phyloP scores from a whole-genome alignment of 805 yeast genomes.

The Hermanozyma aechmeae region DNA sequence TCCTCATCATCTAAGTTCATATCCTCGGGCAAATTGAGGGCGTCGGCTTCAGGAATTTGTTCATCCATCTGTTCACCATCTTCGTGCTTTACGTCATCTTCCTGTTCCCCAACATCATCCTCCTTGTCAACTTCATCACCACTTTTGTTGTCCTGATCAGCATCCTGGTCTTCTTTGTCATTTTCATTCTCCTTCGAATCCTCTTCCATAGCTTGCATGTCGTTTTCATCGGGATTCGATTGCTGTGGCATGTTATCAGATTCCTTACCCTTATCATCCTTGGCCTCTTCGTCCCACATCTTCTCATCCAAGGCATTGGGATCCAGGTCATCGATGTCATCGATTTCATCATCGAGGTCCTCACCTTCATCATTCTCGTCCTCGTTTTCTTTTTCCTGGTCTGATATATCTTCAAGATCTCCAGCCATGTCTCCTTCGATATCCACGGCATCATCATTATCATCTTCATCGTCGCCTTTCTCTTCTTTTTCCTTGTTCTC shows the following conservation, averaged over 20 bases:
- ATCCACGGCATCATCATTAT: slow-evolving; percentile 82
- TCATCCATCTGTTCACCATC: slow-evolving; percentile 63
- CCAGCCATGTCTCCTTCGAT: slow-evolving; percentile 98
- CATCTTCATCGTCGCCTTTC: slow-evolving; percentile 50
- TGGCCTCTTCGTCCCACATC: slow-evolving; percentile 94
- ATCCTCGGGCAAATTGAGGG: slow-evolving; percentile 87
- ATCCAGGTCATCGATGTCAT: slow-evolving; percentile 81
- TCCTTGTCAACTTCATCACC: slow-evolving; percentile 15
- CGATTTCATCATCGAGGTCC: slow-evolving; percentile 76
- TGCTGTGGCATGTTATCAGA: slow-evolving; percentile 66
- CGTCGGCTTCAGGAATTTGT: slow-evolving; percentile 74
- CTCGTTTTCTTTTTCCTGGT: slow-evolving; percentile 47
- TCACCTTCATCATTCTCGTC: slow-evolving; percentile 29
- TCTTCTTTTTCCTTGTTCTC: slow-evolving; percentile 62
- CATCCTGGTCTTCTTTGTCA: slow-evolving; percentile 24
- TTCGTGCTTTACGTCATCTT: slow-evolving; percentile 64
- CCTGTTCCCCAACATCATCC: slow-evolving; percentile 66
- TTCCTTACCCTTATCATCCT: slow-evolving; percentile 74
- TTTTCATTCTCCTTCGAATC: slow-evolving; percentile 40
- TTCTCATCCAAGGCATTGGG: slow-evolving; percentile 94
- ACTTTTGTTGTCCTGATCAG: slow-evolving; percentile 19
- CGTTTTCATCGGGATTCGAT: no score
- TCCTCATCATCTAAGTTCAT: slow-evolving; percentile 79
- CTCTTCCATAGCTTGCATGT: slow-evolving; percentile 32
- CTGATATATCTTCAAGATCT: slow-evolving; percentile 69